These are phyloP conservation scores for Grosmannia serpens DNA, from an alignment of 2,329 filamentous ascomycete genomes.

Conservation along the genomic window DNA sequence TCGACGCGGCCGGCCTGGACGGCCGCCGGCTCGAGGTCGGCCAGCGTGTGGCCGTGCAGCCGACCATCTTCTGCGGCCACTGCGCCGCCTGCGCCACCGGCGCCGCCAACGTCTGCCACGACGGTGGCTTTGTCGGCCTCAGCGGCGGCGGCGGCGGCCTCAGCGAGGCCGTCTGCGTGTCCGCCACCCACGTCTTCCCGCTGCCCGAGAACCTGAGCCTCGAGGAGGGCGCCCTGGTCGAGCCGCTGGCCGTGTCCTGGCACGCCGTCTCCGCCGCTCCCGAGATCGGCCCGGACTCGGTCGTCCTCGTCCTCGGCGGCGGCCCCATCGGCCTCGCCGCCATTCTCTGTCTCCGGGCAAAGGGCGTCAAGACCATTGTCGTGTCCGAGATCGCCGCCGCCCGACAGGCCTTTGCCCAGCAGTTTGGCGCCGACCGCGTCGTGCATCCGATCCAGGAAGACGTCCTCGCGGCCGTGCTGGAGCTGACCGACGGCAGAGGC, in stretches of 20 bases:
- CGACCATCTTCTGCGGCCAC: slow-evolving; percentile 47
- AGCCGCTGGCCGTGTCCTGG: slow-evolving; percentile 48
- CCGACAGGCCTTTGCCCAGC: slow-evolving; percentile 43
- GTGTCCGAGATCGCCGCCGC: slow-evolving; percentile 44
- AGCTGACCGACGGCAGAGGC: background rate
- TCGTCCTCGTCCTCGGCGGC: slow-evolving; percentile 45
- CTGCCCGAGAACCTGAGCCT: slow-evolving; percentile 36
- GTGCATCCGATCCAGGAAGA: slow-evolving; percentile 34
- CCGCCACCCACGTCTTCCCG: slow-evolving; percentile 2
- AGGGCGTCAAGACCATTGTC: slow-evolving; percentile 33
- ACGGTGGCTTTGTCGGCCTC: slow-evolving; percentile 17
- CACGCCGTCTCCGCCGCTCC: slow-evolving; percentile 42
- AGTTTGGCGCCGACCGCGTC: slow-evolving; percentile 41
- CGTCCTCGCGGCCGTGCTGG: background rate
- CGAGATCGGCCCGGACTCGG: slow-evolving; percentile 28
- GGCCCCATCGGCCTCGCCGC: slow-evolving; percentile 50
- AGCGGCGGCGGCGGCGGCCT: slow-evolving; percentile 4
- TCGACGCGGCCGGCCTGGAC: slow-evolving; percentile 28
- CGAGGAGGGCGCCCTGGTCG: slow-evolving; percentile 43
- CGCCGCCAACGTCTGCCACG: slow-evolving; percentile 24
- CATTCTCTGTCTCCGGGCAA: slow-evolving; percentile 47
- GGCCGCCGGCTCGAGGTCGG: slow-evolving; percentile 37
- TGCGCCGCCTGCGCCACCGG: slow-evolving; percentile 26
- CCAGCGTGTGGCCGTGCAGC: slow-evolving; percentile 56
- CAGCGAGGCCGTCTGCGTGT: slow-evolving; percentile 21